phyloP scores from a whole-genome alignment of 768 basidiomycete species.

The Strobilomyces echinocephalus region DNA sequence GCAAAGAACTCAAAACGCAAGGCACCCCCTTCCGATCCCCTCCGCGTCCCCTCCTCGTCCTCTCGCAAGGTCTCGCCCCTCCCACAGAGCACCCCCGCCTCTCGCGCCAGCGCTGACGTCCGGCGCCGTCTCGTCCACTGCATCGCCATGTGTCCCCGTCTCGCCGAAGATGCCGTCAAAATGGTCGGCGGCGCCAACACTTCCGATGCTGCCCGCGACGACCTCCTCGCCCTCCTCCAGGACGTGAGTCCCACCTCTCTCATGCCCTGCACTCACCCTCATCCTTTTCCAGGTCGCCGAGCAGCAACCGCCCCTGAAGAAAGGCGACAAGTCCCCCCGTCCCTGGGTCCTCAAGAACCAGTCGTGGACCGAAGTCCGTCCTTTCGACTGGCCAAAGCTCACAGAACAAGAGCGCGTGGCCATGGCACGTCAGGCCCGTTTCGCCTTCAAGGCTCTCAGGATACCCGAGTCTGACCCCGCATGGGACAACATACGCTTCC shows the following conservation, averaged over 20 bases:
- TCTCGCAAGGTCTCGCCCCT: conserved; percentile 29
- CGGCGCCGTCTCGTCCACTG: conserved; percentile 46
- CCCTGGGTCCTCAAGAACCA: conserved; percentile 51
- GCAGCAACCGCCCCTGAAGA: conserved; percentile 30
- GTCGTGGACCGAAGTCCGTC: conserved; percentile 67
- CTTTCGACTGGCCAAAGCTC: conserved; percentile 55
- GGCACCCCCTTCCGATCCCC: conserved; percentile 27
- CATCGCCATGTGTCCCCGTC: conserved; percentile 46
- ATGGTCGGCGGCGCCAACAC: conserved; percentile 43
- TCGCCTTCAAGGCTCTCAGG: conserved; percentile 43
- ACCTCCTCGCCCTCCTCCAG: conserved; percentile 45
- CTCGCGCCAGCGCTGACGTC: conserved; percentile 20
- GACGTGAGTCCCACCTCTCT: conserved; percentile 36
- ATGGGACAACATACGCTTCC: conserved; percentile 54
- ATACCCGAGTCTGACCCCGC: conserved; percentile 56
- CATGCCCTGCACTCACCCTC: background rate
- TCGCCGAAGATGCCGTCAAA: conserved; percentile 34
- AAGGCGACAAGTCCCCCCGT: conserved; percentile 35
- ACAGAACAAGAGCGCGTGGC: conserved; percentile 41
- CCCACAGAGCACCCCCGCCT: conserved; percentile 17
- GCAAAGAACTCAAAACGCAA: conserved; percentile 44
- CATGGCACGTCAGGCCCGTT: conserved; percentile 51
- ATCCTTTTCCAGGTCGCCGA: conserved; percentile 46
- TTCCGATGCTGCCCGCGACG: conserved; percentile 33
- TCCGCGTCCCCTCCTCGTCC: conserved; percentile 3